Evolutionary conservation across 129 eudicot species (phyloP), one percentile per base, ranked within the genome.

Genomic region (Lactuca sativa): DNA sequence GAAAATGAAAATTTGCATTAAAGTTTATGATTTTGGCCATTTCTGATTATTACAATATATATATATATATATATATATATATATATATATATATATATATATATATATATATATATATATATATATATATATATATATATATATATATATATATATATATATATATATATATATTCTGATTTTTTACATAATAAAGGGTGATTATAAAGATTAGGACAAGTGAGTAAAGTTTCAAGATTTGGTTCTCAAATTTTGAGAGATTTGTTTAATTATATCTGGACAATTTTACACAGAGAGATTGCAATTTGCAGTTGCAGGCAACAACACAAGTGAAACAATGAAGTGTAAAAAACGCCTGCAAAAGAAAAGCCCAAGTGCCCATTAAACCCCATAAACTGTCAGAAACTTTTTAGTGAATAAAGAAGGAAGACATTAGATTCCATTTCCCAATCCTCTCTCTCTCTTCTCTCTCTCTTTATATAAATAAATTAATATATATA

Each of bases 341-440:
- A 59, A 71, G 75, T 71, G 66, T 59, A 71, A 71, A 71, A 36
- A 70, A 47, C 33, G 64, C 74, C 74, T 66, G 79, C 80, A 67
- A 68, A 76, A 67, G 67, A 77, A 61, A 47, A 55, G 70, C 70
- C 75, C 85, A 84, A 80, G 81, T 84, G 85, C 85, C 88, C 88
- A 84, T 84, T 66, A 69, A 78, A 79, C 78, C 78, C 78, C 85
- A 85, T 85, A 79, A 82, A 76, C 69, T 85, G 90, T 85, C 90
- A 85, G 90, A 83, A 43, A 57, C 79, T 54, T 73, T 60, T 66
- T 67, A 59, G 72, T 74, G 75, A 41, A 62, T 54, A 77, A 77
- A 77, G 81, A 62, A 60, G 63, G 34, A 30, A 53, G 71, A 84
- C 78, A 65, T 70, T 63, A 78, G 67, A 67, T 78, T 80, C 85